A percentile compares a stretch with the other conserved stretches of the same genome.
These are phyloP conservation scores for Cardamine chenopodiifolia DNA, from an alignment of 345 rosid species.

Conservation along the genomic window DNA sequence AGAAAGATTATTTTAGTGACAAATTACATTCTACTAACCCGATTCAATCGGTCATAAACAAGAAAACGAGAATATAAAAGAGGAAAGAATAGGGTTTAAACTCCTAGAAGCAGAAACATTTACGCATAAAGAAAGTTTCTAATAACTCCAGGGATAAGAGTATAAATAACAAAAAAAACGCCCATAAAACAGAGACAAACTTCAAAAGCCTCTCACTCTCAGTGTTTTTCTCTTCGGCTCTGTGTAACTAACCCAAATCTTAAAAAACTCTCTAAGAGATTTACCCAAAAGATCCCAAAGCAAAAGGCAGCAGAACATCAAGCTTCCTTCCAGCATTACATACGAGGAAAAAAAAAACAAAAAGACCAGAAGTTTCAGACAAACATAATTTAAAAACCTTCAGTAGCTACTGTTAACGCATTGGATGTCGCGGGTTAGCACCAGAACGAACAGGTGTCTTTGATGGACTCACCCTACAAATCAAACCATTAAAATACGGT, in stretches of 20 bases:
- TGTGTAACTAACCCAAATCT: constrained; percentile 22
- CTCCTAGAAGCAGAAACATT: neutral
- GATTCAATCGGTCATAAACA: neutral
- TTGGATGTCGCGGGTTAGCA: constrained; percentile 22
- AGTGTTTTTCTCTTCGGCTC: constrained; percentile 23
- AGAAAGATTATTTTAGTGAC: neutral
- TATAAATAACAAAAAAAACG: constrained; percentile 29
- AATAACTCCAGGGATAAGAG: constrained; percentile 25
- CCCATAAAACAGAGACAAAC: constrained; percentile 30
- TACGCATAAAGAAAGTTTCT: constrained; percentile 29
- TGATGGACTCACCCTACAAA: constrained; percentile 43
- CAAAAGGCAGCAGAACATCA: constrained; percentile 36
- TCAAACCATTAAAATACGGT: neutral
- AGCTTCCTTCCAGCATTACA: constrained; percentile 41
- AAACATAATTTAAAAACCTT: neutral
- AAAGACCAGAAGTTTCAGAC: constrained; percentile 31
- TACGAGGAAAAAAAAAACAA: constrained; percentile 4
- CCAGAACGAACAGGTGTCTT: constrained; percentile 44
- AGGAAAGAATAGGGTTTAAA: neutral
- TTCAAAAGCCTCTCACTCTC: constrained; percentile 23
- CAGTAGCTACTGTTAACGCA: constrained; percentile 25
- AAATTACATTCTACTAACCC: too few species aligned
- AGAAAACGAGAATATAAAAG: neutral
- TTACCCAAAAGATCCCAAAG: constrained; percentile 27
- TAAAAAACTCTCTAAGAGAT: constrained; percentile 27